phyloP scores from a whole-genome alignment of 208 protist genomes.

The Crithidia thermophila region DNA sequence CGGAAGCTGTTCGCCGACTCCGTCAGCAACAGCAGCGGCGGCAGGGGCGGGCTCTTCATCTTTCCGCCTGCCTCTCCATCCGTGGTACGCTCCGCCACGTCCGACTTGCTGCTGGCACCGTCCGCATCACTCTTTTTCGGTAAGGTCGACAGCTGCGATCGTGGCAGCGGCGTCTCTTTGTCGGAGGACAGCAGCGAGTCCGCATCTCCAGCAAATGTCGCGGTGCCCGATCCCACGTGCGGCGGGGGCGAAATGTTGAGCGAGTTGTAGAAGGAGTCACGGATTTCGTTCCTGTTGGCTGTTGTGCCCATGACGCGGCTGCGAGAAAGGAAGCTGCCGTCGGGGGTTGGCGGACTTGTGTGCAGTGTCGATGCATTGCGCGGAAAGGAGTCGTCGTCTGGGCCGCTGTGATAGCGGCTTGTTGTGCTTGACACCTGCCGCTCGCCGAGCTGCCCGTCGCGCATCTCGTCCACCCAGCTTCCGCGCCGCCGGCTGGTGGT shows the following conservation, averaged over 20 bases:
- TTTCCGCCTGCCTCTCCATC: background rate
- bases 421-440: background rate
- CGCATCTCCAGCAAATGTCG: slow-evolving; percentile 4
- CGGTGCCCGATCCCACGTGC: background rate
- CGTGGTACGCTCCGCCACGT: no score
- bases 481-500: no score
- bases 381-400: background rate
- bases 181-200: background rate
- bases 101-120: background rate
- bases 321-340: background rate
- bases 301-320: background rate
- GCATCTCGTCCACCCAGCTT: slow-evolving; percentile 7
- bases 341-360: slow-evolving; percentile 14
- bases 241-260: background rate
- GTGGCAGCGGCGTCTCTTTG: background rate
- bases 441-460: background rate
- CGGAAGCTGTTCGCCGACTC: slow-evolving; percentile 6
- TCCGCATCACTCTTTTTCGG: background rate
- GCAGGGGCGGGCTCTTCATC: slow-evolving; percentile 9
- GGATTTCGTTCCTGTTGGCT: no score
- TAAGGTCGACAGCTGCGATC: background rate
- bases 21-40: slow-evolving; percentile 22
- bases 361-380: background rate
- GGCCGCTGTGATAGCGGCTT: background rate
- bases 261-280: background rate